These are phyloP conservation scores for Fusarium subglutinans DNA, from an alignment of 2,329 filamentous ascomycete genomes.

Conservation along the genomic window DNA sequence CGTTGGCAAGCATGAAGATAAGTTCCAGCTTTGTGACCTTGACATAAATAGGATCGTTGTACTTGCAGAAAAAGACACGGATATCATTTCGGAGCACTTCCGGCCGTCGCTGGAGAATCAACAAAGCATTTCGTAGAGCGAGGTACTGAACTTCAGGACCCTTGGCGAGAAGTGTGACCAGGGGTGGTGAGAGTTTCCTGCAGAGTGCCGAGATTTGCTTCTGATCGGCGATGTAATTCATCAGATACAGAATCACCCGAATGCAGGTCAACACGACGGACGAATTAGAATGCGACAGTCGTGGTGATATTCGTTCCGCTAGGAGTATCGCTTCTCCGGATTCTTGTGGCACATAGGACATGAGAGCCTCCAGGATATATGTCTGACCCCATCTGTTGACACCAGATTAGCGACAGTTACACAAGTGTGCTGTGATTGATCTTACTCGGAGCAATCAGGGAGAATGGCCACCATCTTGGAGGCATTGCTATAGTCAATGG, in stretches of 20 bases:
- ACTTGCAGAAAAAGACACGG: conserved; percentile 99
- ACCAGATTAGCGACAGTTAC: conserved; percentile 17
- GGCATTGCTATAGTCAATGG: conserved; percentile 96
- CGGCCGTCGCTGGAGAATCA: conserved; percentile 91
- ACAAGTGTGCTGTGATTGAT: conserved; percentile 26
- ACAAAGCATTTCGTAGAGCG: conserved; percentile 88
- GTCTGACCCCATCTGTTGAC: conserved; percentile 90
- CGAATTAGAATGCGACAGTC: conserved; percentile 95
- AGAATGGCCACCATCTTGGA: conserved; percentile 98
- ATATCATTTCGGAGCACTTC: conserved; percentile 97
- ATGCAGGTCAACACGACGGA: conserved; percentile 96
- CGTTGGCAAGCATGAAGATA: conserved; percentile 97
- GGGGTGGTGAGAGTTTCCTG: conserved; percentile 90
- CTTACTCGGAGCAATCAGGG: conserved; percentile 95
- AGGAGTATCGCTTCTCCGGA: conserved; percentile 86
- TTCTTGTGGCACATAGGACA: conserved; percentile 97
- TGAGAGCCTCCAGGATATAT: conserved; percentile 96
- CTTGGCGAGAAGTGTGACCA: conserved; percentile 95
- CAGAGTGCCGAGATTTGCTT: conserved; percentile 88
- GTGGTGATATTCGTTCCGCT: conserved; percentile 93
- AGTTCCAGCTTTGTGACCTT: conserved; percentile 98
- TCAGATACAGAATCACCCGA: conserved; percentile 93
- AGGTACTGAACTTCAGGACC: conserved; percentile 98
- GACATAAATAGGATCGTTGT: conserved; percentile 99
- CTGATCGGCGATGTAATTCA: conserved; percentile 97